These are phyloP conservation scores for Miamiensis avidus DNA, from an alignment of 169 alveolate species.

Conservation along the genomic window DNA sequence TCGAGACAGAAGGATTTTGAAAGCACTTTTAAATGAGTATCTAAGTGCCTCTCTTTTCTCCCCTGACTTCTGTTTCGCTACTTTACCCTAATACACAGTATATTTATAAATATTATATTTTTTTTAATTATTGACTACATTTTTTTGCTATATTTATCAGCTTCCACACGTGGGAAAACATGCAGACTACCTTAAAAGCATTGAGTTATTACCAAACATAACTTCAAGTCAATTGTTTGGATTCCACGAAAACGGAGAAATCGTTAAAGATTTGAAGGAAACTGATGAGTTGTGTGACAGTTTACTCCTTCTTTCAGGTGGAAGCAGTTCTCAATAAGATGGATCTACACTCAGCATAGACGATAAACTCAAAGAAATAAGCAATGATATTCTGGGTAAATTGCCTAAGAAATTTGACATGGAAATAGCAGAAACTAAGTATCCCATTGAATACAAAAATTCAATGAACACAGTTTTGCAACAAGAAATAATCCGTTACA, in stretches of 20 bases:
- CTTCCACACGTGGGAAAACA: conserved; percentile 64
- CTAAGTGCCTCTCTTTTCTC: conserved; percentile 46
- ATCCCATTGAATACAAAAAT: conserved; percentile 71
- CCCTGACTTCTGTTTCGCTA: conserved; percentile 50
- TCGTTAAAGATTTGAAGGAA: conserved; percentile 69
- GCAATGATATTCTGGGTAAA: conserved; percentile 52
- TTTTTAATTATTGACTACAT: not conserved
- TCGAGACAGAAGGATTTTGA: conserved; percentile 77
- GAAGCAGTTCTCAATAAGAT: conserved; percentile 21
- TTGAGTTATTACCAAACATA: conserved; percentile 59
- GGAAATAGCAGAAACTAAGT: conserved; percentile 60
- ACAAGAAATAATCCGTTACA: conserved; percentile 75
- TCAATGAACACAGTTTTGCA: conserved; percentile 75
- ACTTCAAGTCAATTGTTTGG: conserved; percentile 76
- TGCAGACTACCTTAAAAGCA: conserved; percentile 59
- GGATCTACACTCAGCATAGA: conserved; percentile 32
- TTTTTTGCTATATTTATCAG: not conserved
- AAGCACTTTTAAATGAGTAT: conserved; percentile 70
- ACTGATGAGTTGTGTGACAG: conserved; percentile 64
- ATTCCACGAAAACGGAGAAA: conserved; percentile 80
- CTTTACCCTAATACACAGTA: conserved; percentile 43
- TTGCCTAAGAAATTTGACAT: conserved; percentile 69
- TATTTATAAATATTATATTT: not conserved
- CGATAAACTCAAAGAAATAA: conserved; percentile 35
- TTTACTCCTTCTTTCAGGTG: conserved; percentile 47